These are phyloP conservation scores for Bertia moriformis DNA, from an alignment of 2,329 filamentous ascomycete species.

Conservation along the genomic window DNA sequence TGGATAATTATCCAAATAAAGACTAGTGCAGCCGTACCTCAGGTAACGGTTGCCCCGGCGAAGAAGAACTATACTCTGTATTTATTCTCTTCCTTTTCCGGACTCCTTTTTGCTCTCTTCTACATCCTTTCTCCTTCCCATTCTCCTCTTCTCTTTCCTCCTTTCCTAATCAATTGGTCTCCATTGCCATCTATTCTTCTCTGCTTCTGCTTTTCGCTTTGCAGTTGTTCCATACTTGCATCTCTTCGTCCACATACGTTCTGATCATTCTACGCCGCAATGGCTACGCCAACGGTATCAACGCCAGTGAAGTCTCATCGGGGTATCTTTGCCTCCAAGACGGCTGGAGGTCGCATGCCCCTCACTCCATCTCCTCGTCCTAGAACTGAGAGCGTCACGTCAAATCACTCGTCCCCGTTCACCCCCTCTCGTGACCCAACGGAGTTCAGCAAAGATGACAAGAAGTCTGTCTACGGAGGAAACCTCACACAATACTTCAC, in stretches of 20 bases:
- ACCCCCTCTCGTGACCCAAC: conserved; percentile 52
- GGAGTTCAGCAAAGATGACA: conserved; percentile 14
- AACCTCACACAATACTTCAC: conserved; percentile 70
- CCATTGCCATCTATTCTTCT: conserved; percentile 8
- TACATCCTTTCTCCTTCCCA: conserved; percentile 12
- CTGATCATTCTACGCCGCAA: conserved; percentile 33
- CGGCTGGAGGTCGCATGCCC: conserved; percentile 86
- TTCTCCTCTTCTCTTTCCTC: conserved; percentile 17
- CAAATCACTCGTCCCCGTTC: conserved; percentile 43
- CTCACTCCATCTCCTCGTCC: conserved; percentile 77
- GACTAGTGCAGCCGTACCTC: background rate
- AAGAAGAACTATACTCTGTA: conserved; percentile 17
- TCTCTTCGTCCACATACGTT: too few species aligned
- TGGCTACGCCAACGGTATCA: conserved; percentile 72
- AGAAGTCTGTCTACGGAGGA: conserved; percentile 66
- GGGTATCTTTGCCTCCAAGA: conserved; percentile 80
- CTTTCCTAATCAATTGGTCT: too few species aligned
- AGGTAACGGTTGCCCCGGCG: conserved; percentile 8
- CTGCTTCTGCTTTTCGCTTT: conserved; percentile 9
- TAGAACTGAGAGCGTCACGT: conserved; percentile 23
- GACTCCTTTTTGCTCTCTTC: conserved; percentile 12
- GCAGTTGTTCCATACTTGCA: conserved; percentile 1
- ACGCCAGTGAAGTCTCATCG: conserved; percentile 92
- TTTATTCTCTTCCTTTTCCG: conserved; percentile 4
- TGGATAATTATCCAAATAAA: background rate